phyloP scores from a whole-genome alignment of 345 rosid species.

The Eutrema heterophyllum region DNA sequence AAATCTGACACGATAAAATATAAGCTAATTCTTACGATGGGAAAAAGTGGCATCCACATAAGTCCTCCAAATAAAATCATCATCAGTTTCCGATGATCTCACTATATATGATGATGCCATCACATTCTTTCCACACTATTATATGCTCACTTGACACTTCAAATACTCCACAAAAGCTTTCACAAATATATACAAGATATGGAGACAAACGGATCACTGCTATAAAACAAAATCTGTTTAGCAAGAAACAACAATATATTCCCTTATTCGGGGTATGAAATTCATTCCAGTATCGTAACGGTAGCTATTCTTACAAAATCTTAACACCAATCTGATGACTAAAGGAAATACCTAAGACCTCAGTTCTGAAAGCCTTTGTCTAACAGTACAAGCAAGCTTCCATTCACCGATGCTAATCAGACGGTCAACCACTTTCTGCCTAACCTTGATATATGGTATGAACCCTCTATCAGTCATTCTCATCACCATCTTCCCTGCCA shows the following conservation, averaged over 20 bases:
- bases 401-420: conserved; percentile 52
- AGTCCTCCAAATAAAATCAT: neutral
- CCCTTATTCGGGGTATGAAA: neutral
- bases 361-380: conserved; percentile 59
- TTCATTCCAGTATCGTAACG: conserved; percentile 10
- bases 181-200: neutral
- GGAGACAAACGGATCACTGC: neutral
- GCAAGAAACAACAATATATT: neutral
- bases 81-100: neutral
- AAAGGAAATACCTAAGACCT: conserved; percentile 41
- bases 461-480: conserved; percentile 72
- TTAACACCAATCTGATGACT: conserved; percentile 15
- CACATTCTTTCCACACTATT: neutral
- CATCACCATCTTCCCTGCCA: conserved; percentile 70
- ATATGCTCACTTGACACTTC: neutral
- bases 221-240: neutral
- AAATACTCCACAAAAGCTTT: neutral
- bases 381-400: conserved; percentile 60
- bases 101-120: neutral
- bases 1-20: neutral
- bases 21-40: neutral
- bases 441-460: conserved; percentile 64
- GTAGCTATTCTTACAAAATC: conserved; percentile 20
- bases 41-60: neutral
- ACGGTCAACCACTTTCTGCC: conserved; percentile 72